Percentiles rank a stretch among this genome's conserved stretches.
Conservation (phyloP, 805 yeast genomes). For the Yarrowia sp. region DNA sequence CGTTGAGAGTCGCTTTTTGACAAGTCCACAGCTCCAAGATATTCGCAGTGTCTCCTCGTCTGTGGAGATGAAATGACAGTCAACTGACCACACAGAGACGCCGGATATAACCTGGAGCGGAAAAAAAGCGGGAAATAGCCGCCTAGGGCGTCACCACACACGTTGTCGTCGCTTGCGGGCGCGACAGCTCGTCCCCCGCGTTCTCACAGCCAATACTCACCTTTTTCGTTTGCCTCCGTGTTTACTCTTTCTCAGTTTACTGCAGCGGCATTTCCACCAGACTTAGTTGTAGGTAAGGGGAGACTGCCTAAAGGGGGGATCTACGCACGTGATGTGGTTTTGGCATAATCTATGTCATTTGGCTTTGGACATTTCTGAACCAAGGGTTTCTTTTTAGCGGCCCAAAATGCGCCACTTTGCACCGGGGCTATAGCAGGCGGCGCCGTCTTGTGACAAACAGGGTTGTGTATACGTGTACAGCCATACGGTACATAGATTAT, state of each 20-base stretch:
- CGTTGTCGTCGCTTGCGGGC: no score
- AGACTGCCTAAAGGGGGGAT: constrained; percentile 15
- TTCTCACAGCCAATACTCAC: constrained; percentile 10
- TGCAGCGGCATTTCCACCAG: constrained; percentile 37
- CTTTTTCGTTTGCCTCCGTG: constrained; percentile 35
- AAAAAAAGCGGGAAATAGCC: neutral
- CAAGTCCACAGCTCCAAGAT: neutral
- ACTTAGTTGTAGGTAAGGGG: constrained; percentile 17
- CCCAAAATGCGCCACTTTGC: no score
- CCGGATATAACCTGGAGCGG: neutral
- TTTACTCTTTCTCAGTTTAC: constrained; percentile 31
- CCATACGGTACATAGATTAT: no score
- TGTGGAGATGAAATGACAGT: constrained; percentile 15
- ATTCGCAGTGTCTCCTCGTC: neutral
- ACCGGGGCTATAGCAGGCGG: no score
- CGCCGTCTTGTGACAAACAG: no score
- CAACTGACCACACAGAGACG: neutral
- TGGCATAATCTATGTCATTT: constrained; percentile 26
- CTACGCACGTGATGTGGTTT: constrained; percentile 31
- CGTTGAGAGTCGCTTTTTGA: neutral
- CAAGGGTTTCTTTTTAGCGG: neutral
- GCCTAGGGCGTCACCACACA: no score
- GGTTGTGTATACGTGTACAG: no score
- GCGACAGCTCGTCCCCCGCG: neutral
- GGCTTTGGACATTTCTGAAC: neutral